Base-by-base conservation (phyloP, 2,329 filamentous ascomycete species). In the Claviceps maximensis region DNA sequence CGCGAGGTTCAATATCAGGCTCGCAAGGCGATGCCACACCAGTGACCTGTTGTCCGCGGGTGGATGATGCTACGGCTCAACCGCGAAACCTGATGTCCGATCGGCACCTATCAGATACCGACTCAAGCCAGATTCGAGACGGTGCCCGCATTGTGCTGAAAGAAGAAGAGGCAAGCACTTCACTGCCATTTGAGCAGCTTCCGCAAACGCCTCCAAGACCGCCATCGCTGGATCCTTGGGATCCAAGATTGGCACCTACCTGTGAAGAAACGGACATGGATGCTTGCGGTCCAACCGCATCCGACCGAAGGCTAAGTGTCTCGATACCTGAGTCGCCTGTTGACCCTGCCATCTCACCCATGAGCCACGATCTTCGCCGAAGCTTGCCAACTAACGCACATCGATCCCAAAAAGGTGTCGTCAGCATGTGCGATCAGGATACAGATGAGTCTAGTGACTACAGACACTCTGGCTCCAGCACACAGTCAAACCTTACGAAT, bases 191-290 rank as follows among this genome's bases (percentile, higher is more conserved):
- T 3, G 51, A 55, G 36, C 57, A 53, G 41, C 56, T 12, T 50
- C 66, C 62, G 40, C 60, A n/a, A 12, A 57, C 58, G 23, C 59
- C 64, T 1, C 63, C 65, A 6, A 57, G 59, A n/a, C 71, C 70
- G 2, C 71, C 72, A 10, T 71, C 69, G 7, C 55, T 64, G 12
- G 70, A 74, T 51, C 72, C 72, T 7, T 75, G 72, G 73, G 68
- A 74, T 54, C 58, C 68, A 38, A 61, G 63, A 23, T 54, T 55
- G 31, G 55, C 58, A 19, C 60, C 60, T 19, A 52, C 50, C 17
- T 54, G 50, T n/a, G 55, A 55, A 5, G 61, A 64, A 33, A 57
- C 51, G 3, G 57, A 57, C 2, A 55, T 56, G 33, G 46, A 57
- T 19, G 60, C 58, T 9, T 58, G 62, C 36, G 46, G 48, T 8